Evolutionary conservation across 2,329 filamentous ascomycete species (phyloP), one percentile per base, ranked within the genome.

Genomic region (Fusarium penzigii): DNA sequence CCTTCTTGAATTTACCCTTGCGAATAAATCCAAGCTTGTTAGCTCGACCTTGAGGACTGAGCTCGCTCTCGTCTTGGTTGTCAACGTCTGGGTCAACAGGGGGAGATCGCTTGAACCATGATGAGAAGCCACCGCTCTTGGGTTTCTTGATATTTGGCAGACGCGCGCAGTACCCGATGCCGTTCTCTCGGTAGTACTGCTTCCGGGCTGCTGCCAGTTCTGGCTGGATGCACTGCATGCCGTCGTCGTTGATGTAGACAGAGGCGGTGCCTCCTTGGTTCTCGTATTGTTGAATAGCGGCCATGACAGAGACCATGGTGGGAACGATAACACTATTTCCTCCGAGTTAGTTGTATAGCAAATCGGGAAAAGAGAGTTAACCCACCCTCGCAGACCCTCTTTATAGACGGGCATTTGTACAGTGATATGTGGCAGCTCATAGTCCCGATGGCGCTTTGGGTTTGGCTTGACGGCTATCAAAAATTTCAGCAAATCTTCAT

Each of bases 191-290:
- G 59, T 84, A 84, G 58, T 82, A 83, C 2, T 82, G 78, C 13
- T 76, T 75, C 17, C 80, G 76, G 9, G 73, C 74, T 32, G 74
- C 68, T 5, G 76, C 74, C 13, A 81, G 73, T 12, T 80, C 74
- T 4, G 72, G 70, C 3, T 77, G 70, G 14, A 88, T 73, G 34
- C 85, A 69, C 65, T 87, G 84, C 78, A 88, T 83, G 51, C 85
- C 85, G 57, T 88, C 85, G 50, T 88, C 85, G 57, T 88, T 87
- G 65, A 88, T 71, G 62, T 87, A 86, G 56, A 88, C 85, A 62
- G 82, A 86, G 25, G 85, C 85, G 1, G 83, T 81, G 8, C 85
- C 85, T n/a, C 85, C 85, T 64, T 82, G 79, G 58, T 80, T 69
- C 58, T 84, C 81, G 57, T 84, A 85, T 12, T 80, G 80, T 36